Percentiles rank a stretch among this genome's conserved stretches.
Conservation (phyloP, 805 yeast species). For the Yarrowia osloensis region DNA sequence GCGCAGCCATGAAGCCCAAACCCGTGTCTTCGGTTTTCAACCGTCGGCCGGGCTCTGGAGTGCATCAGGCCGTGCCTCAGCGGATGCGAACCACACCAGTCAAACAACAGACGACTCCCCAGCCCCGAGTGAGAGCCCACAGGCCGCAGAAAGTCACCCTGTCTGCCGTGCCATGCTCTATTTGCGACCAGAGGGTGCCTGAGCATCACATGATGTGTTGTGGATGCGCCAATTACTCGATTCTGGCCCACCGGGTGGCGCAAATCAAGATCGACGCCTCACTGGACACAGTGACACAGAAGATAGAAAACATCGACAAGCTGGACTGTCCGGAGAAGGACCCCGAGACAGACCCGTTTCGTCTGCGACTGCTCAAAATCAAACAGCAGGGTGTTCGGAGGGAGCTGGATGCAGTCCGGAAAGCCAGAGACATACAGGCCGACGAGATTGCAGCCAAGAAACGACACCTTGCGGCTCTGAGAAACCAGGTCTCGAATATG, state of each 20-base stretch:
- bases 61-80: conserved; percentile 16
- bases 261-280: conserved; percentile 24
- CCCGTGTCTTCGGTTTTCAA: conserved; percentile 29
- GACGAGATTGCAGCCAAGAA: conserved; percentile 8
- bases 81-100: conserved; percentile 3
- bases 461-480: neutral
- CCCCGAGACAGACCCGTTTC: conserved; percentile 1
- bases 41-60: conserved; percentile 4
- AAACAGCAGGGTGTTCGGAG: neutral
- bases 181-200: conserved; percentile 20
- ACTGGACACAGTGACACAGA: neutral
- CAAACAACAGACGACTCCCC: neutral
- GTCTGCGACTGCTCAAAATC: conserved; percentile 15
- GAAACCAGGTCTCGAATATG: neutral
- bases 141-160: conserved; percentile 7
- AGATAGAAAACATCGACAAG: conserved; percentile 17
- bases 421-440: conserved; percentile 4
- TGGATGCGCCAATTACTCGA: conserved; percentile 21
- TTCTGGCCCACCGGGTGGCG: conserved; percentile 25
- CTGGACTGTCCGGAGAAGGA: neutral
- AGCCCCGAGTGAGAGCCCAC: neutral
- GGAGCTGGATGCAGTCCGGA: neutral
- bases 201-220: conserved; percentile 23
- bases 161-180: neutral
- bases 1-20: conserved; percentile 21